Evolutionary conservation across 768 basidiomycete species (phyloP), one percentile per base, ranked within the genome.

Genomic region (Lactifluus echinatus): DNA sequence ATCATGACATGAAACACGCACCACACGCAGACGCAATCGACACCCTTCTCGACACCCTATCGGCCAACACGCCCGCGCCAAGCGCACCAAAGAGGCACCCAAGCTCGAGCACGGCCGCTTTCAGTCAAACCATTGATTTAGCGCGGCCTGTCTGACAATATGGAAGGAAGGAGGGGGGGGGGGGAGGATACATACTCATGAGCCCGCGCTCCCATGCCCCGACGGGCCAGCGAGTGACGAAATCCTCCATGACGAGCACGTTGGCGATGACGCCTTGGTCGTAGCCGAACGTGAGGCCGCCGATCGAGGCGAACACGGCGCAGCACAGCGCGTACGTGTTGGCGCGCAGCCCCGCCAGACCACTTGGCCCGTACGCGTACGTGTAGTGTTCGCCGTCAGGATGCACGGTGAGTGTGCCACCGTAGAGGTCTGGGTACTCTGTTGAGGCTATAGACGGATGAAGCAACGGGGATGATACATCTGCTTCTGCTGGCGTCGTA

Each of bases 241-340:
- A 92, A 63, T 89, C 84, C 39, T 75, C 72, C 89, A 91, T 91
- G 12, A 91, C 87, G 12, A 92, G 76, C 14, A 92, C 82, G 67
- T 91, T 92, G 2, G 89, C 86, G 61, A 92, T 89, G 54, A 90
- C 89, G 36, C 88, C 88, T 66, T 90, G 88, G 64, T 89, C 88
- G 65, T 90, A 90, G 8, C 88, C 88, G 68, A 90, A 90, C 14
- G 84, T 81, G 55, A 89, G 66, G 0, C 87, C 87, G 1, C 88
- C 88, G 63, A 90, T 79, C 10, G 83, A 85, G 0, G 84, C 88
- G 61, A 89, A 88, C 47, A 84, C 72, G 4, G 84, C 86, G 59
- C 87, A 89, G 1, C 81, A 71, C 8, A 84, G 69, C 4, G 83
- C 79, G 62, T 84, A 87, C 55, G 74, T 76, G 66, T 89, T 90